Evolutionary conservation across 805 yeast genomes (phyloP), one percentile per base, ranked within the genome.

Genomic region (Hemisphaericaspora nanyangensis): DNA sequence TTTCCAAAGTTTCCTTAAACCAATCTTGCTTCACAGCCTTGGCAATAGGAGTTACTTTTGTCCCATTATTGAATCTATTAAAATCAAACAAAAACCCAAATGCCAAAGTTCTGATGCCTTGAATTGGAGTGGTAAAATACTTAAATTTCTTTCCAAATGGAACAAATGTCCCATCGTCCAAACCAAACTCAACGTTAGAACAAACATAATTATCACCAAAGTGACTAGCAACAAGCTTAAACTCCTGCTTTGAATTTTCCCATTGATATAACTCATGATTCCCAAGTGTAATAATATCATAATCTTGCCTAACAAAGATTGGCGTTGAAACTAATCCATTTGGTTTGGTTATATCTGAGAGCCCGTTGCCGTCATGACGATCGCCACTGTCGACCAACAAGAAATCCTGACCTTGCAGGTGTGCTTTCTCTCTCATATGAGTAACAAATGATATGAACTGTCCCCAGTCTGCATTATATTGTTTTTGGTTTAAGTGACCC

Each of bases 351-450:
- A 84, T 79, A 61, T 91, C 97, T 29, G 87, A 74, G 10, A 89
- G 62, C 0, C 98, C 98, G 55, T 88, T 90, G 1, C 98, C 98
- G 58, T 91, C 98, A 51, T 87, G 95, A 45, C 87, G 80, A 60
- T 91, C 98, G 4, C 98, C 98, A 1, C 95, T 80, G 54, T 91
- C 98, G 2, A 91, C 72, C 4, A 89, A 52, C 3, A 91, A 50
- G 15, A 90, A 56, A 53, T 91, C 98, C 15, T 70, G 77, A 1
- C 70, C 72, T 8, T 67, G 56, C 0, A 32, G 43, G 17, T 61
- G 66, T 0, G 86, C 81, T 15, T 53, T 49, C 0, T 52, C 45
- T 25, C 68, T 65, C 50, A 90, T 56, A 39, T 76, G 77, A 4
- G 59, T 46, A 0, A 78, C 65, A 55, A 91, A 90, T 0, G 90